Percentiles rank a stretch among this genome's conserved stretches.
Conservation (phyloP, 805 yeast genomes). For the Komagataella kurtzmanii region DNA sequence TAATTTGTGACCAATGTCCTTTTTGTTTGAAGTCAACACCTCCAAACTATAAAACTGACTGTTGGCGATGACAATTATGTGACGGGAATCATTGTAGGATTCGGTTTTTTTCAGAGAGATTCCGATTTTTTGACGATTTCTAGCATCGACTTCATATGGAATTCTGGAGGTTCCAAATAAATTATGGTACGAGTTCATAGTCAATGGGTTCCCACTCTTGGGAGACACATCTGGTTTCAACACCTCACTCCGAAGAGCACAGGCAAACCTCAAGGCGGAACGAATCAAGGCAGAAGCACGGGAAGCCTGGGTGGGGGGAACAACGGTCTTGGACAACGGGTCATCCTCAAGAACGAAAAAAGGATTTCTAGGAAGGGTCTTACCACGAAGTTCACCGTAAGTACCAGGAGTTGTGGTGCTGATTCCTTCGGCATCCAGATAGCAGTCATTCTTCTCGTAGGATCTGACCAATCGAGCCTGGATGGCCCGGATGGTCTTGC, state of each 20-base stretch:
- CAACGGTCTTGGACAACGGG: slow-evolving; percentile 39
- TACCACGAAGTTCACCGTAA: slow-evolving; percentile 51
- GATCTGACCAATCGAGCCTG: slow-evolving; percentile 42
- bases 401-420: slow-evolving; percentile 42
- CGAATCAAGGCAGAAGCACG: slow-evolving; percentile 55
- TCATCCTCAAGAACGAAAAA: slow-evolving; percentile 65
- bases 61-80: slow-evolving; percentile 33
- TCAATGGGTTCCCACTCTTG: slow-evolving; percentile 32
- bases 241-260: slow-evolving; percentile 38
- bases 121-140: slow-evolving; percentile 14
- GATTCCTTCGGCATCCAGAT: slow-evolving; percentile 35
- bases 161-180: slow-evolving; percentile 58
- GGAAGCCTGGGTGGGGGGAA: slow-evolving; percentile 52
- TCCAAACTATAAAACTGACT: slow-evolving; percentile 37
- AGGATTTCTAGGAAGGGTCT: slow-evolving; percentile 66
- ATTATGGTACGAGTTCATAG: slow-evolving; percentile 57
- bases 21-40: slow-evolving; percentile 25
- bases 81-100: slow-evolving; percentile 25
- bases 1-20: slow-evolving; percentile 20
- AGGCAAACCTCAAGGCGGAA: slow-evolving; percentile 53
- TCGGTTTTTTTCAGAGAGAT: slow-evolving; percentile 23
- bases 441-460: slow-evolving; percentile 29
- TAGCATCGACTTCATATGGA: slow-evolving; percentile 23
- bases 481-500: slow-evolving; percentile 26
- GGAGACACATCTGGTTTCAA: slow-evolving; percentile 49